A percentile compares a stretch with the other conserved stretches of the same genome.
phyloP scores from a whole-genome alignment of 1,284 basidiomycete species.

The Inonotus hispidus region DNA sequence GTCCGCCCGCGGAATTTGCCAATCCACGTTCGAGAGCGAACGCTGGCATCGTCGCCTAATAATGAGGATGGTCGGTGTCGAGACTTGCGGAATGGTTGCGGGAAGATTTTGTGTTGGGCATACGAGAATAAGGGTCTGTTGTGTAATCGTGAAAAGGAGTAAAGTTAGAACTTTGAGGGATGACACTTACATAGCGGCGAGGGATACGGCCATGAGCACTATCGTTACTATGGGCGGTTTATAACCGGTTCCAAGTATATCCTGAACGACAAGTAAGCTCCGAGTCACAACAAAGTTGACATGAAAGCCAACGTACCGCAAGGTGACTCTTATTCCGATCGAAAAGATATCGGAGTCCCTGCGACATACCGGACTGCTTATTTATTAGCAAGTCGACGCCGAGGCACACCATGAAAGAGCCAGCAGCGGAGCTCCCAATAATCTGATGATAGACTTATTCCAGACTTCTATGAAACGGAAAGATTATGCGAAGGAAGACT shows the following conservation, averaged over 20 bases:
- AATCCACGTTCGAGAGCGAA: slow-evolving; percentile 10
- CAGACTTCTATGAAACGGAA: slow-evolving; percentile 5
- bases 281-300: neutral
- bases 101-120: slow-evolving; percentile 38
- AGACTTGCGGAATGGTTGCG: slow-evolving; percentile 28
- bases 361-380: slow-evolving; percentile 55
- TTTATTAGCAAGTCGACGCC: slow-evolving; percentile 52
- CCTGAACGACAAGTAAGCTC: slow-evolving; percentile 30
- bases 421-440: slow-evolving; percentile 47
- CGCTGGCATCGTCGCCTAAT: slow-evolving; percentile 8
- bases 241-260: slow-evolving; percentile 41
- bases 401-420: slow-evolving; percentile 52
- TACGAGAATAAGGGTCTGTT: slow-evolving; percentile 35
- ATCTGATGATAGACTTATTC: slow-evolving; percentile 29
- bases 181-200: slow-evolving; percentile 37
- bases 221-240: slow-evolving; percentile 39
- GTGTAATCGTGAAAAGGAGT: neutral
- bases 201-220: slow-evolving; percentile 41
- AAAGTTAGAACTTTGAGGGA: neutral
- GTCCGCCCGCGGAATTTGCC: neutral
- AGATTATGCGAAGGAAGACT: slow-evolving; percentile 24
- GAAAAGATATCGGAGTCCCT: slow-evolving; percentile 55
- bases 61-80: slow-evolving; percentile 1
- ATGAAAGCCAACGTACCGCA: slow-evolving; percentile 35
- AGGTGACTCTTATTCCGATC: slow-evolving; percentile 55